These are phyloP conservation scores for Phialemoniopsis sp. DNA, from an alignment of 2,329 filamentous ascomycete species.

Conservation along the genomic window DNA sequence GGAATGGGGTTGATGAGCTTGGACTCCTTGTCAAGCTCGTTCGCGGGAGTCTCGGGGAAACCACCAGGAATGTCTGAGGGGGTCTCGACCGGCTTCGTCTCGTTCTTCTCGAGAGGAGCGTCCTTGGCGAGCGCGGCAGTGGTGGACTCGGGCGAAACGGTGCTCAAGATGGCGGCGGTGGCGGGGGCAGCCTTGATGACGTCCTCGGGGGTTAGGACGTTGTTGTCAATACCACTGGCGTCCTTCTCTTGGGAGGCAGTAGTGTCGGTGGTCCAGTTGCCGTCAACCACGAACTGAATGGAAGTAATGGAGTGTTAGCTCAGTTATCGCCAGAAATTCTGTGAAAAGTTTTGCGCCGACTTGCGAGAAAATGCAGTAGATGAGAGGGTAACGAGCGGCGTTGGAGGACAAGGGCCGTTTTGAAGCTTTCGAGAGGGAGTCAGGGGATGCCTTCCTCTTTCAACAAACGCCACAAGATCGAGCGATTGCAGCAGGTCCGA, in stretches of 20 bases:
- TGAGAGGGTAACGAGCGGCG: too few relatives aligned
- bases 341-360: too few relatives aligned
- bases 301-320: too few relatives aligned
- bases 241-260: slow-evolving; percentile 80
- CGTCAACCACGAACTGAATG: slow-evolving; percentile 87
- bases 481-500: too few relatives aligned
- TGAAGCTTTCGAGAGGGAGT: too few relatives aligned
- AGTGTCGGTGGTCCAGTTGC: slow-evolving; percentile 80
- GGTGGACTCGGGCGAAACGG: slow-evolving; percentile 64
- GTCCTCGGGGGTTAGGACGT: slow-evolving; percentile 76
- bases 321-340: too few relatives aligned
- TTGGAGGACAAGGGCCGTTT: too few relatives aligned
- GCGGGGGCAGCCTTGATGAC: slow-evolving; percentile 48
- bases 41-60: slow-evolving; percentile 46
- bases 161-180: slow-evolving; percentile 52
- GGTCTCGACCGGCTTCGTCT: slow-evolving; percentile 21
- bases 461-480: too few relatives aligned
- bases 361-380: too few relatives aligned
- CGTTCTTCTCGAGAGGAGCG: slow-evolving; percentile 54
- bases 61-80: slow-evolving; percentile 28
- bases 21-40: slow-evolving; percentile 48
- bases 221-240: slow-evolving; percentile 82
- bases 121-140: slow-evolving; percentile 63
- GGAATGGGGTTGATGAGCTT: slow-evolving; percentile 55
- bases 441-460: too few relatives aligned